These are phyloP conservation scores for Stagonosporopsis rhizophila DNA, from an alignment of 2,329 filamentous ascomycete species.

Conservation along the genomic window DNA sequence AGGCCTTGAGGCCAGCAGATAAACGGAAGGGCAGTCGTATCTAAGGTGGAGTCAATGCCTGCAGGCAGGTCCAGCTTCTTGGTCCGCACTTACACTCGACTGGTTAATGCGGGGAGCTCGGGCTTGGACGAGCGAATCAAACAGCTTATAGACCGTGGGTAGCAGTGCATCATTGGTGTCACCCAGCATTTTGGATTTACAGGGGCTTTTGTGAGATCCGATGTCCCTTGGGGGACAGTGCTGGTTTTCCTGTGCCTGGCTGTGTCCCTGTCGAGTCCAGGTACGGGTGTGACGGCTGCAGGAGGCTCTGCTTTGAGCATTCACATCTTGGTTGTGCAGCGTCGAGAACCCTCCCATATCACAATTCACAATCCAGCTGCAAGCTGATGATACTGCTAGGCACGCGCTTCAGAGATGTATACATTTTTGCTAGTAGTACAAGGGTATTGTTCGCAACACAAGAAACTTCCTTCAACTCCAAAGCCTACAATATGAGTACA, in stretches of 20 bases:
- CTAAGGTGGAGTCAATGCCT: conserved; percentile 11
- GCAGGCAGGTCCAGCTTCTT: background rate
- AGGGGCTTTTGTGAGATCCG: conserved; percentile 49
- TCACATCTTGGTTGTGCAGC: conserved; percentile 11
- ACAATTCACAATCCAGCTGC: background rate
- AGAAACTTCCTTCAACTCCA: background rate
- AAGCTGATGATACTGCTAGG: background rate
- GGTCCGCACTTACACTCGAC: conserved; percentile 7
- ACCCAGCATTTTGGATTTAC: conserved; percentile 62
- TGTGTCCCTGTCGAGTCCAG: conserved; percentile 19
- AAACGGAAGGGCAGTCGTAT: conserved; percentile 4
- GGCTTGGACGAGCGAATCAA: conserved; percentile 10
- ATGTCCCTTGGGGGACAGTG: conserved; percentile 24
- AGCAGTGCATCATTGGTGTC: conserved; percentile 11
- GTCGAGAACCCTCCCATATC: background rate
- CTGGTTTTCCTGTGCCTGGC: conserved; percentile 11
- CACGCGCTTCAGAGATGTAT: background rate
- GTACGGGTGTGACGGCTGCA: conserved; percentile 21
- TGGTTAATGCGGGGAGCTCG: conserved; percentile 13
- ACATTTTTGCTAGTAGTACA: conserved; percentile 8
- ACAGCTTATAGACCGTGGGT: conserved; percentile 59
- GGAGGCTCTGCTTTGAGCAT: conserved; percentile 14
- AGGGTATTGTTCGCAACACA: conserved; percentile 11
- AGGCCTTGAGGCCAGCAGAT: background rate
- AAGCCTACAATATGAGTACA: background rate